Conservation (phyloP, 2,329 filamentous ascomycete genomes). For the Aspergillus cejpii region DNA sequence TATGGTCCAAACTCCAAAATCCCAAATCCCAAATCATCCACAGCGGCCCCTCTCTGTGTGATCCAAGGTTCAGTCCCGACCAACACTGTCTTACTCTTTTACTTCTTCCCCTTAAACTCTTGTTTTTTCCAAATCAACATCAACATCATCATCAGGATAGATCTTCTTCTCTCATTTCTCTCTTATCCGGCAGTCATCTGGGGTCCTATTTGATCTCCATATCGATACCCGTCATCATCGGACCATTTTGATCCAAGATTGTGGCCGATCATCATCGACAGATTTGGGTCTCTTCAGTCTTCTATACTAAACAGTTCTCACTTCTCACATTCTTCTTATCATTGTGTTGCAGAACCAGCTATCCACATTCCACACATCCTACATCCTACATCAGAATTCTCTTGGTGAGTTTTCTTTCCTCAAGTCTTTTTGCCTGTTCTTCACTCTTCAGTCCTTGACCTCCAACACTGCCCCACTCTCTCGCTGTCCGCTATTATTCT, state of each 20-base stretch:
- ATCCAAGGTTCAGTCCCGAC: neutral
- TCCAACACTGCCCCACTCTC: constrained; percentile 14
- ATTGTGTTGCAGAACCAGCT: neutral
- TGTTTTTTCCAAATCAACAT: neutral
- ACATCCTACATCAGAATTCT: neutral
- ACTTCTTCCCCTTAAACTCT: neutral
- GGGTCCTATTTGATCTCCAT: no score
- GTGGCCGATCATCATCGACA: no score
- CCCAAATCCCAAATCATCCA: neutral
- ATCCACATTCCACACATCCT: neutral
- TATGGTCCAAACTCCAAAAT: neutral
- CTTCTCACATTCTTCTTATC: neutral
- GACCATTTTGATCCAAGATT: no score
- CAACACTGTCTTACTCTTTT: neutral
- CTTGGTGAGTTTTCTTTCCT: neutral
- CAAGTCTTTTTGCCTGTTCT: neutral
- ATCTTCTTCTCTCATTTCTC: neutral
- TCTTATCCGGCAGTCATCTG: no score
- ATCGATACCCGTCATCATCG: no score
- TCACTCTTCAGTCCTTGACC: constrained; percentile 1
- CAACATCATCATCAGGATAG: neutral
- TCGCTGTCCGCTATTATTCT: constrained; percentile 18
- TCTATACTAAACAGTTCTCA: neutral
- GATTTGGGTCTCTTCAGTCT: no score
- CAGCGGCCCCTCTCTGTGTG: neutral